phyloP scores from a whole-genome alignment of 2,329 filamentous ascomycete species.

The Blastomyces gilchristii region DNA sequence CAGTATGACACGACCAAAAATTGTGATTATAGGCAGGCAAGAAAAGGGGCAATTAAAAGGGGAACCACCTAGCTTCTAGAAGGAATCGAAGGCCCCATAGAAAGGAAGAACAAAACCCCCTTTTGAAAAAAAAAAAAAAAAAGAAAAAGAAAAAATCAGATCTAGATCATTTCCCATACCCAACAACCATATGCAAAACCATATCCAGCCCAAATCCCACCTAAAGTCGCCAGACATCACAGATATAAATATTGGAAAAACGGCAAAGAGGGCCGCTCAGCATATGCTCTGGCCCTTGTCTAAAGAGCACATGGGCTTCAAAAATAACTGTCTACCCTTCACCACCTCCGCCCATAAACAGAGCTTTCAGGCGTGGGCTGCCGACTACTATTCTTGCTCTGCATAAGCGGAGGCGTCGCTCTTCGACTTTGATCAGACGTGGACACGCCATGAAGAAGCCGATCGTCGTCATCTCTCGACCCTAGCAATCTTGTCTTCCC shows the following conservation, averaged over 20 bases:
- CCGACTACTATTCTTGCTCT: constrained; percentile 12
- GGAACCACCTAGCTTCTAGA: background rate
- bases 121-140: background rate
- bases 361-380: constrained; percentile 20
- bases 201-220: background rate
- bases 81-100: background rate
- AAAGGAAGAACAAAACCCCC: background rate
- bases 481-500: constrained; percentile 26
- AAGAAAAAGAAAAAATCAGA: background rate
- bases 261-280: background rate
- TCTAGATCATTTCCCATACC: background rate
- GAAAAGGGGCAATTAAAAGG: background rate
- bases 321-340: background rate
- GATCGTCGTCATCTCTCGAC: constrained; percentile 20
- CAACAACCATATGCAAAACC: background rate
- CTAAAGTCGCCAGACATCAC: background rate
- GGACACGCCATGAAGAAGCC: constrained; percentile 9
- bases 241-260: background rate
- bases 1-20: background rate
- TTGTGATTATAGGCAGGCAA: background rate
- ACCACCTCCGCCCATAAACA: constrained; percentile 24
- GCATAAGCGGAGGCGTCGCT: constrained; percentile 17
- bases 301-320: background rate
- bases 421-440: constrained; percentile 15
- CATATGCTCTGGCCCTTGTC: background rate